These are phyloP conservation scores for Corchorus capsularis DNA, from an alignment of 345 rosid species.

Conservation along the genomic window DNA sequence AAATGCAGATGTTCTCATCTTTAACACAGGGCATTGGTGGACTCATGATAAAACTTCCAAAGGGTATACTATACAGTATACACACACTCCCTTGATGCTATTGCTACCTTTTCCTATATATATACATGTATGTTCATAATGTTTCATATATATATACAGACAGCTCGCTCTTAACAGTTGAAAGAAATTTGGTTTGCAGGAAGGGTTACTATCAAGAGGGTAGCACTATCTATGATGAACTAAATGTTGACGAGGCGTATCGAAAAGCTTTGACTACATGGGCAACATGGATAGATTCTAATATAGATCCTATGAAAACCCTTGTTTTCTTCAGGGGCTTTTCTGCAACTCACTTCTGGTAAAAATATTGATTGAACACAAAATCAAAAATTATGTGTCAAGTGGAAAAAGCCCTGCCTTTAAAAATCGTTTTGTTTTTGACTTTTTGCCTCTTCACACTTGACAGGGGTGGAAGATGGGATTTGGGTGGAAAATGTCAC, in stretches of 20 bases:
- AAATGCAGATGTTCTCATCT: slow-evolving; percentile 45
- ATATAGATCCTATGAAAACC: slow-evolving; percentile 36
- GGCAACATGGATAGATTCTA: slow-evolving; percentile 50
- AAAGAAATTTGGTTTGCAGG: slow-evolving; percentile 32
- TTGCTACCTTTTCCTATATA: too few species aligned
- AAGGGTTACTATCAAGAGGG: slow-evolving; percentile 53
- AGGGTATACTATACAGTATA: slow-evolving; percentile 47
- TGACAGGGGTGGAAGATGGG: slow-evolving; percentile 51
- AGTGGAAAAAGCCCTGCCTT: not conserved
- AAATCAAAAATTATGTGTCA: too few species aligned
- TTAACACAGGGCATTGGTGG: slow-evolving; percentile 67
- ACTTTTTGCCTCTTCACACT: slow-evolving; percentile 11
- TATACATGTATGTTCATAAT: not conserved
- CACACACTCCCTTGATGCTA: too few species aligned
- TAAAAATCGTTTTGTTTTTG: not conserved
- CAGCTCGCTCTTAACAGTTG: not conserved
- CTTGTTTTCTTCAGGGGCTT: slow-evolving; percentile 47
- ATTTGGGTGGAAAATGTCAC: slow-evolving; percentile 49
- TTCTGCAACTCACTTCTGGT: slow-evolving; percentile 47
- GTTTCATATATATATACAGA: too few species aligned
- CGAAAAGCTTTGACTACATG: slow-evolving; percentile 49
- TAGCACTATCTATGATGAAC: slow-evolving; percentile 28
- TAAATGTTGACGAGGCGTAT: slow-evolving; percentile 39
- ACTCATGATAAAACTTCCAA: slow-evolving; percentile 54
- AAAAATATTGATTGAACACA: not conserved